Evolutionary conservation across 345 rosid genomes (phyloP), one percentile per base, ranked within the genome.

Genomic region (Passiflora organensis): DNA sequence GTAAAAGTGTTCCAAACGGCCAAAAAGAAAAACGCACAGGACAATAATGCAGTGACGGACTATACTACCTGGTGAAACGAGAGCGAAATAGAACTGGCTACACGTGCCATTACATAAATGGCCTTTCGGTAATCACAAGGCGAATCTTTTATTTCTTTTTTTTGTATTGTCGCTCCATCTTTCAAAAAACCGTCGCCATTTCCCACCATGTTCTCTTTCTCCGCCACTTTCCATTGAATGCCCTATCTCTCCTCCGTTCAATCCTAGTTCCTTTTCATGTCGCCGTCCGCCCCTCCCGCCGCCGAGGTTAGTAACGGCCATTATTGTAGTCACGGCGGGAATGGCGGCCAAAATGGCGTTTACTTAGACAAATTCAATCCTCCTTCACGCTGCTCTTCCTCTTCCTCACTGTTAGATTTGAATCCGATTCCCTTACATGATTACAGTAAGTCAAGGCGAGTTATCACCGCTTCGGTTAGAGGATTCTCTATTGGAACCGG

Each of bases 401-500:
- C 43, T 37, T 64, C 51, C 41, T 68, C 72, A 25, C 51, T 57
- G 23, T 63, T 63, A 15, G 57, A 69, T 13, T 49, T 71, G 13
- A 70, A 70, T 65, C 55, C 53, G 39, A 20, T 54, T 52, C 68
- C 71, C 8, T 64, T 76, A 19, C 60, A 51, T 32, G 83, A 85
- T 14, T 75, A 85, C 4, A 90, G 86, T 48, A 88, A 80, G 77
- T 66, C 88, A 21, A 53, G 78, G 25, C 81, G 98, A 72, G 66
- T 84, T 25, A 17, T 86, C 21, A 66, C 76, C 10, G 95, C 98
- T 53, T 78, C 88, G 1, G 73, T 45, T 10, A 91, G 79, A 76
- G 95, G 95, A 43, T 91, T 88, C 80, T 78, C 96, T 21, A 84
- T 91, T 34, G 98, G 98, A 53, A 87, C 96, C 16, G 98, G 98